phyloP scores from a whole-genome alignment of 139 green algal genomes.

The Coelastrella sp. region DNA sequence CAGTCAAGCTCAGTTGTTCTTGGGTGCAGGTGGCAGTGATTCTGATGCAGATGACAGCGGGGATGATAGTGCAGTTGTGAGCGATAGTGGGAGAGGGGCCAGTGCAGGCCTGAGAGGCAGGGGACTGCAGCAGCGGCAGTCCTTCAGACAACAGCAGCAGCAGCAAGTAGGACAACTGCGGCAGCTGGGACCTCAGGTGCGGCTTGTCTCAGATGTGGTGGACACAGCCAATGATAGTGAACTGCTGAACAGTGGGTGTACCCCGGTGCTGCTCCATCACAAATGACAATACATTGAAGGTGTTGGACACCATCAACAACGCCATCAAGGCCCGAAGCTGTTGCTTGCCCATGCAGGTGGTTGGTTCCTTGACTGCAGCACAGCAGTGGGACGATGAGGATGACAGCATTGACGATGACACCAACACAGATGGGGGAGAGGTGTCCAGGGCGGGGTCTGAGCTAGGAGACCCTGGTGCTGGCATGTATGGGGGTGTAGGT shows the following conservation, averaged over 20 bases:
- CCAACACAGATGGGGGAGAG: conserved; percentile 67
- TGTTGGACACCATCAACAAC: too few relatives aligned
- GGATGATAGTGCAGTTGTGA: background rate
- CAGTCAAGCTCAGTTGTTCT: background rate
- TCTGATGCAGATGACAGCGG: background rate
- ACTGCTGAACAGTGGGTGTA: too few relatives aligned
- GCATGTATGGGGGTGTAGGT: background rate
- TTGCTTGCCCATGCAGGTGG: conserved; percentile 43
- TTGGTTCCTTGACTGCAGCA: conserved; percentile 56
- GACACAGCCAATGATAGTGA: too few relatives aligned
- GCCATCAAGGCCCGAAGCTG: too few relatives aligned
- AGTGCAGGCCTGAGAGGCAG: background rate
- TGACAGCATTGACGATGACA: conserved; percentile 72
- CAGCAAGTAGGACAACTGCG: conserved; percentile 5
- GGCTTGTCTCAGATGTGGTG: too few relatives aligned
- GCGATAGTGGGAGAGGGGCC: background rate
- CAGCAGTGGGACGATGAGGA: conserved; percentile 57
- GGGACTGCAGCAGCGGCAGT: conserved; percentile 19
- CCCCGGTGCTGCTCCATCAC: too few relatives aligned
- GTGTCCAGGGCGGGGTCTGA: conserved; percentile 51
- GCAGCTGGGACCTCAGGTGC: background rate
- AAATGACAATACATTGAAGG: too few relatives aligned
- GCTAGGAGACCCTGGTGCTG: background rate
- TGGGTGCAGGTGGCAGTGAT: background rate
- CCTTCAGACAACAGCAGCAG: background rate